These are phyloP conservation scores for Thelephora ganbajun DNA, from an alignment of 768 basidiomycete genomes.

Conservation along the genomic window DNA sequence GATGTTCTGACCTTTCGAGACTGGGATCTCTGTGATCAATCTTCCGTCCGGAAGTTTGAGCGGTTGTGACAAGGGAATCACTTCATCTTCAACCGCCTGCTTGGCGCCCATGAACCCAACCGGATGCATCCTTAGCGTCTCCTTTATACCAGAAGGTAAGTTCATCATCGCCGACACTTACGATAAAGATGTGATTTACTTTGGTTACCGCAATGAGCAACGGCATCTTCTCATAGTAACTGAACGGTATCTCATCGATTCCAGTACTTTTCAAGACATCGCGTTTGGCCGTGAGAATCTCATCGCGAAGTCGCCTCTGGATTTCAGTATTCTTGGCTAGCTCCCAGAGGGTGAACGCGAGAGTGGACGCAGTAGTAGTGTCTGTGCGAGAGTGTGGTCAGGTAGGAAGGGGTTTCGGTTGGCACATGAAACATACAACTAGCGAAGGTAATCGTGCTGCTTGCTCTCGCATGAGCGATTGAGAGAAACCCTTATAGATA, in stretches of 20 bases:
- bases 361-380: conserved; percentile 18
- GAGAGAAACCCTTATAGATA: not conserved
- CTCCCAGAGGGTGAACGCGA: conserved; percentile 19
- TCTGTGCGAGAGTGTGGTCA: conserved; percentile 2
- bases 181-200: conserved; percentile 7
- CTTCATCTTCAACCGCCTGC: conserved; percentile 16
- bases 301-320: conserved; percentile 15
- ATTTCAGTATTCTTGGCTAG: conserved; percentile 14
- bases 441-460: conserved; percentile 1
- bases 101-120: conserved; percentile 15
- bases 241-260: conserved; percentile 14
- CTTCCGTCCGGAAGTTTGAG: conserved; percentile 14
- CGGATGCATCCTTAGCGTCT: conserved; percentile 19
- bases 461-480: not conserved
- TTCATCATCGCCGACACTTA: not conserved
- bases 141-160: conserved; percentile 14
- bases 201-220: conserved; percentile 20
- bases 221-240: conserved; percentile 20
- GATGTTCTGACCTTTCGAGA: conserved; percentile 14
- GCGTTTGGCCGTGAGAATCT: conserved; percentile 13
- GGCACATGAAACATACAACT: conserved; percentile 6
- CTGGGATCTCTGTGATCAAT: conserved; percentile 13
- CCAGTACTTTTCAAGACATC: conserved; percentile 10
- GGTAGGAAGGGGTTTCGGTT: not conserved
- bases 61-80: conserved; percentile 19